Evolutionary conservation across 805 yeast species (phyloP).

Genomic region (Yarrowia alimentaria): DNA sequence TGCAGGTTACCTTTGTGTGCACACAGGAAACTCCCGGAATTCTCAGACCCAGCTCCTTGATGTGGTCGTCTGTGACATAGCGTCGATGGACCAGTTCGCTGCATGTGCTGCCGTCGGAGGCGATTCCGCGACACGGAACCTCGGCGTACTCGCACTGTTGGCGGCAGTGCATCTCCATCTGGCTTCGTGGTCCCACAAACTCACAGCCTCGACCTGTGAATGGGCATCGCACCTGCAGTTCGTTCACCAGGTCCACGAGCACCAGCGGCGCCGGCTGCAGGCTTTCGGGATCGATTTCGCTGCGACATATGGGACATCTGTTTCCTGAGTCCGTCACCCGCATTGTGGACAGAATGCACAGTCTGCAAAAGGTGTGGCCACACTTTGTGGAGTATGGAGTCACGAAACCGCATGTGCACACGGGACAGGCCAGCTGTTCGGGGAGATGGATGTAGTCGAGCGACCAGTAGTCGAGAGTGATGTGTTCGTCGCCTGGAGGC

Average conservation of each 20-base stretch:
- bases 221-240: conserved; percentile 56
- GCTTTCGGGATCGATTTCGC: conserved; percentile 11
- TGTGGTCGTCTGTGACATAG: conserved; percentile 1
- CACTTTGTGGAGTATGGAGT: conserved; percentile 62
- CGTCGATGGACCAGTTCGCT: conserved; percentile 14
- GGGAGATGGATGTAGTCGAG: conserved; percentile 34
- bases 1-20: conserved; percentile 33
- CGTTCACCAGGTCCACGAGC: conserved; percentile 59
- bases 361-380: conserved; percentile 66
- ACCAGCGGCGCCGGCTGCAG: conserved; percentile 53
- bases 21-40: conserved; percentile 29
- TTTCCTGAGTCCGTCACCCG: conserved; percentile 26
- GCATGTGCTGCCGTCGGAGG: neutral
- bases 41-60: neutral
- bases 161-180: conserved; percentile 50
- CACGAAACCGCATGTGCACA: conserved; percentile 64
- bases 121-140: conserved; percentile 41
- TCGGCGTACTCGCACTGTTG: conserved; percentile 44
- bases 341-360: conserved; percentile 45
- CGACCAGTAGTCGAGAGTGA: conserved; percentile 36
- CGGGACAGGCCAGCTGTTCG: conserved; percentile 50
- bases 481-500: conserved; percentile 21
- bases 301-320: conserved; percentile 23
- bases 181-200: conserved; percentile 60
- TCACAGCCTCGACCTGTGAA: conserved; percentile 53